Evolutionary conservation across 495 filamentous ascomycete genomes (phyloP), one percentile per base, ranked within the genome.

Genomic region (Choiromyces venosus): DNA sequence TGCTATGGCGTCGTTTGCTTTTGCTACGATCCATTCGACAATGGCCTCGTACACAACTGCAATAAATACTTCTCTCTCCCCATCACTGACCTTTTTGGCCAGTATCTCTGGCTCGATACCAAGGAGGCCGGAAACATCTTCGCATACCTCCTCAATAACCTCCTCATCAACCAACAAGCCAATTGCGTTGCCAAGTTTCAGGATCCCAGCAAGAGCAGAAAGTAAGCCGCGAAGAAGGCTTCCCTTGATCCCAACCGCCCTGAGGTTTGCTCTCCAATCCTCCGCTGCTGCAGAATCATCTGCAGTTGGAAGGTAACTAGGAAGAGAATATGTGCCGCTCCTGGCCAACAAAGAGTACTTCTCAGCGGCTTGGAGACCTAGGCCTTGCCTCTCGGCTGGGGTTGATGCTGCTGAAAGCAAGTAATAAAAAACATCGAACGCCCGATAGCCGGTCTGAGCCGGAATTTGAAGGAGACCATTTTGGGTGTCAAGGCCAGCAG

Each of bases 351-450:
- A 84, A 37, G 88, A 82, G 82, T 99, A 98, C 19, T 87, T 84
- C 2, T 91, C 90, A 2, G 91, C 87, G n/a, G 88, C 86, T 82
- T 93, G 91, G 40, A 99, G 85, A 64, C 90, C 89, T n/a, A 99
- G 85, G 71, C 93, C 97, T 80, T 98, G 93, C 46, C 93, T 87
- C 84, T 99, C 95, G 1, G 93, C 93, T 1, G 90, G 91, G 2
- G 93, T 96, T 0, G 95, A 96, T 19, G 92, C 90, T 37, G 91
- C 92, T 0, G 94, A 96, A 35, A 97, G 86, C 4, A 99, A 88
- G 76, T 97, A 98, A 83, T 99, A 99, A 82, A 98, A 99, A 37
- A 94, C 96, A 80, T 99, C 94, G 78, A 98, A 99, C n/a, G 94
- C 95, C 72, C 95, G 89, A 80, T 91, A 93, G 33, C 96, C 95